phyloP scores from a whole-genome alignment of 108 stramenopile species.

The Cylindrotheca fusiformis region DNA sequence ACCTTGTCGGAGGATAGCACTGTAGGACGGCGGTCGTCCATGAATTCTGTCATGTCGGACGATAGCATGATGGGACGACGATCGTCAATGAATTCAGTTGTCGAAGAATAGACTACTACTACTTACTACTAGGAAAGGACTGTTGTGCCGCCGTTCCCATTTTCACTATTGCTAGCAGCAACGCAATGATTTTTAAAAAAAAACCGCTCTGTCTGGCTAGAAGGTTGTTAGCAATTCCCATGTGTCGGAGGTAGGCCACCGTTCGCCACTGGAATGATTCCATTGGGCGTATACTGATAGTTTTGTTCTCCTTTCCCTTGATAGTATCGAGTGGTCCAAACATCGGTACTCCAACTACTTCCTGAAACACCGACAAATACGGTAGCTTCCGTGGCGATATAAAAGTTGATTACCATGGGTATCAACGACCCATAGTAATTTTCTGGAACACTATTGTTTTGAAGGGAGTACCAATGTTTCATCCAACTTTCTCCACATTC shows the following conservation, averaged over 20 bases:
- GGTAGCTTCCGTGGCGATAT: slow-evolving; percentile 49
- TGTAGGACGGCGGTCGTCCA: no score
- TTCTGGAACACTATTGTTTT: slow-evolving; percentile 5
- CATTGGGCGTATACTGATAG: slow-evolving; percentile 37
- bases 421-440: slow-evolving; percentile 41
- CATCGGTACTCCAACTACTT: slow-evolving; percentile 62
- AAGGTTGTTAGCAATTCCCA: slow-evolving; percentile 27
- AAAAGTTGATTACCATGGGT: slow-evolving; percentile 65
- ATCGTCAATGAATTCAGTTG: no score
- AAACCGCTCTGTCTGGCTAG: no score
- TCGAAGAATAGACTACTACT: no score
- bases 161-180: no score
- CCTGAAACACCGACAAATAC: slow-evolving; percentile 65
- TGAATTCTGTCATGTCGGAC: no score
- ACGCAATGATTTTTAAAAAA: no score
- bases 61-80: no score
- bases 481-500: slow-evolving; percentile 54
- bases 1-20: neutral
- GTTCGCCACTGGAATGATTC: slow-evolving; percentile 31
- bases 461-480: slow-evolving; percentile 28
- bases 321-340: slow-evolving; percentile 69
- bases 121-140: no score
- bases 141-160: no score
- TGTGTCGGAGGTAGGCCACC: slow-evolving; percentile 44
- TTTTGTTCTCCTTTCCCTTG: slow-evolving; percentile 40